These are phyloP conservation scores for Geoglossum glabrum DNA, from an alignment of 495 filamentous ascomycete genomes.

Conservation along the genomic window DNA sequence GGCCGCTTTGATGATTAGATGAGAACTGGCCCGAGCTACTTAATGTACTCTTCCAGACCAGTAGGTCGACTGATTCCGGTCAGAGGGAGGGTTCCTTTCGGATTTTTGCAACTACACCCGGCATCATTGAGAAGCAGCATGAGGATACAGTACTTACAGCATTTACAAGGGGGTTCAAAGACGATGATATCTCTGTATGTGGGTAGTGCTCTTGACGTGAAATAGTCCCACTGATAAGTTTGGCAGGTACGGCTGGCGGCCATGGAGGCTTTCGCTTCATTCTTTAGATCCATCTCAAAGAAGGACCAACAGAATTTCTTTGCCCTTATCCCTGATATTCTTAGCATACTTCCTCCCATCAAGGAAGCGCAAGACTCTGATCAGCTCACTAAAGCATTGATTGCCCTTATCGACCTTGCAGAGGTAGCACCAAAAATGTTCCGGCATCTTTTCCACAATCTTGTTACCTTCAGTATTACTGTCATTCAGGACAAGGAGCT, in stretches of 20 bases:
- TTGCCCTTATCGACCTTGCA: conserved; percentile 82
- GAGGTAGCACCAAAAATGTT: conserved; percentile 93
- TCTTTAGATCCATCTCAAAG: conserved; percentile 78
- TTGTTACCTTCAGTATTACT: conserved; percentile 79
- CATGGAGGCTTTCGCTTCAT: conserved; percentile 90
- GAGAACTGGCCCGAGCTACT: conserved; percentile 84
- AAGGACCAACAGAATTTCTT: conserved; percentile 77
- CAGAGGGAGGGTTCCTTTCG: conserved; percentile 81
- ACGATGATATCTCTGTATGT: conserved; percentile 57
- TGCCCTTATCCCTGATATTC: conserved; percentile 61
- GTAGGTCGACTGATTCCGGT: conserved; percentile 58
- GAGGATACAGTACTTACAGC: conserved; percentile 65
- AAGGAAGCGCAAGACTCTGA: conserved; percentile 80
- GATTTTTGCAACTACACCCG: conserved; percentile 86
- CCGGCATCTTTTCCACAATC: conserved; percentile 67
- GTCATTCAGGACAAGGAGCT: conserved; percentile 93
- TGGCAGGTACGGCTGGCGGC: conserved; percentile 64
- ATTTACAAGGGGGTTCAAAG: conserved; percentile 81
- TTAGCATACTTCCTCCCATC: conserved; percentile 83
- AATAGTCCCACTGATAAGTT: not conserved
- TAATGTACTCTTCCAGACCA: conserved; percentile 64
- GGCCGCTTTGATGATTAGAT: conserved; percentile 25
- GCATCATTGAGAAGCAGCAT: conserved; percentile 91
- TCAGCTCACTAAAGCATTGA: conserved; percentile 66
- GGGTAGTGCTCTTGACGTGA: not conserved